Evolutionary conservation across 257 asterid species (phyloP).

Genomic region (Gynochthodes officinalis): DNA sequence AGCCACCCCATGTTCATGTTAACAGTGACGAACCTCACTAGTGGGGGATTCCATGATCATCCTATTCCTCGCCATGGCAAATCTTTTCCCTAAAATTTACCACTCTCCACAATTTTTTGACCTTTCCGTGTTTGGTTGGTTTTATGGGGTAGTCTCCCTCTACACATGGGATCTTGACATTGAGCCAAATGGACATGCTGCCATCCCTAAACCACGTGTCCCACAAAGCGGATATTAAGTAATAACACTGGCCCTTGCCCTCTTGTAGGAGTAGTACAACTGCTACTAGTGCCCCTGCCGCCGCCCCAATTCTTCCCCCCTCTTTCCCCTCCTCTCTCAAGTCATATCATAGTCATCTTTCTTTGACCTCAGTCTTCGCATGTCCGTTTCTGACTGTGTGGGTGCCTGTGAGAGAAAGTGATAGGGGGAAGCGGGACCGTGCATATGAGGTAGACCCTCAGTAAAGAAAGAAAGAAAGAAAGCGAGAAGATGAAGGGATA

Average conservation of each 20-base stretch:
- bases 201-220: slow-evolving; percentile 17
- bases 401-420: not conserved
- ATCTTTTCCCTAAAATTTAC: no score
- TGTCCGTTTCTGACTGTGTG: not conserved
- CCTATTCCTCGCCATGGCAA: no score
- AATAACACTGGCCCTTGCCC: not conserved
- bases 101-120: not conserved
- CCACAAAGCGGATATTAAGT: slow-evolving; percentile 14
- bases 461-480: not conserved
- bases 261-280: not conserved
- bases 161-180: slow-evolving; percentile 16
- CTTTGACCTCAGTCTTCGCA: slow-evolving; percentile 7
- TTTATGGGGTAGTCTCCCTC: not conserved
- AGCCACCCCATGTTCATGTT: not conserved
- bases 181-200: slow-evolving; percentile 28
- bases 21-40: no score
- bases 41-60: no score
- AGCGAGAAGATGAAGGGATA: not conserved
- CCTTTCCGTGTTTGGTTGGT: not conserved
- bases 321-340: not conserved
- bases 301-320: no score
- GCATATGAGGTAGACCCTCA: not conserved
- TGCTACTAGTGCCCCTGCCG: slow-evolving; percentile 3
- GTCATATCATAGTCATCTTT: slow-evolving; percentile 11
- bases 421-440: not conserved